Conservation (phyloP, 2,329 filamentous ascomycete genomes). For the Pseudogymnoascus sp. region DNA sequence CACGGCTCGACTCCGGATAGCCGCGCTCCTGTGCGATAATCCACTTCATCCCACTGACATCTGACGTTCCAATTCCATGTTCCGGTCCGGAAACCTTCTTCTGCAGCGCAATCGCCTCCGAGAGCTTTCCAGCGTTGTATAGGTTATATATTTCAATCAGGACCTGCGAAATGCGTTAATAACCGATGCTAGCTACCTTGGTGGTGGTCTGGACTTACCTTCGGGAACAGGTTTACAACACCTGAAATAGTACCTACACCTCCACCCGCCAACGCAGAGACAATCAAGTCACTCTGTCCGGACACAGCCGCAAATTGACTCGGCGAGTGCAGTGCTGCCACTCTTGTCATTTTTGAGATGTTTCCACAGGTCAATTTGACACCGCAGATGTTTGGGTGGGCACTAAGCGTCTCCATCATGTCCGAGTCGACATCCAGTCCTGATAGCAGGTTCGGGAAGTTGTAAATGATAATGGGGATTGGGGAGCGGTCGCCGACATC, state of each 20-base stretch:
- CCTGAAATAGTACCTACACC: slow-evolving; percentile 55
- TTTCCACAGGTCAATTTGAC: slow-evolving; percentile 34
- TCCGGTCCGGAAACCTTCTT: slow-evolving; percentile 45
- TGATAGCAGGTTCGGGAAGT: slow-evolving; percentile 37
- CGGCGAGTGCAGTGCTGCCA: slow-evolving; percentile 52
- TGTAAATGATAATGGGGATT: slow-evolving; percentile 40
- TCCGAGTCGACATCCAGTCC: slow-evolving; percentile 39
- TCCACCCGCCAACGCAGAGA: slow-evolving; percentile 52
- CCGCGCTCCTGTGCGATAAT: slow-evolving; percentile 47
- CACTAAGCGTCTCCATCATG: slow-evolving; percentile 26
- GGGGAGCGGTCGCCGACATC: slow-evolving; percentile 32
- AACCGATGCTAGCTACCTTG: slow-evolving; percentile 44
- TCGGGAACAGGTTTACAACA: slow-evolving; percentile 66
- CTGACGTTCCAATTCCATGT: slow-evolving; percentile 50
- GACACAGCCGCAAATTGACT: slow-evolving; percentile 50
- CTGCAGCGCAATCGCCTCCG: slow-evolving; percentile 44
- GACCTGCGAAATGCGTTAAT: slow-evolving; percentile 23
- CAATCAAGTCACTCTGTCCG: slow-evolving; percentile 66
- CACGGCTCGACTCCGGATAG: slow-evolving; percentile 43
- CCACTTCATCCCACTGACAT: slow-evolving; percentile 56
- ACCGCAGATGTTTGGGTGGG: slow-evolving; percentile 31
- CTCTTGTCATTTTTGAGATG: slow-evolving; percentile 39
- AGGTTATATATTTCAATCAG: slow-evolving; percentile 44
- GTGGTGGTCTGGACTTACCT: slow-evolving; percentile 45
- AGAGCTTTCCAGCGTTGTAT: slow-evolving; percentile 38